Conservation (phyloP, 352 stramenopile genomes). For the Phytophthora syringae region DNA sequence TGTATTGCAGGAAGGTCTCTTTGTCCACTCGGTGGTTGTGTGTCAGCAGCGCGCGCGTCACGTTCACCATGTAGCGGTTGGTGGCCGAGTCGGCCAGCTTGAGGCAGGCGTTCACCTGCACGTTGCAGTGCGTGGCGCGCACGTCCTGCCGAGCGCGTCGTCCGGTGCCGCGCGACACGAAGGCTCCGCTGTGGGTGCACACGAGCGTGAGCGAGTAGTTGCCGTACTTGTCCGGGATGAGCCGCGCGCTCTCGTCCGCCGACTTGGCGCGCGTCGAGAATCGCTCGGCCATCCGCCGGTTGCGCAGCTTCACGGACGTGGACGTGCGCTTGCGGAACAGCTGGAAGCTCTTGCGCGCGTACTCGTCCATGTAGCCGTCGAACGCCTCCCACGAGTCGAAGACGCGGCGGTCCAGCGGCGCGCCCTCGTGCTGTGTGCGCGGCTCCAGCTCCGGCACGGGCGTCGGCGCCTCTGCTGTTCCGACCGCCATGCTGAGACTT, state of each 20-base stretch:
- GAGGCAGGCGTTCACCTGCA: conserved; percentile 45
- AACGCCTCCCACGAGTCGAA: conserved; percentile 46
- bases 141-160: conserved; percentile 39
- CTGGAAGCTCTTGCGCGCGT: conserved; percentile 38
- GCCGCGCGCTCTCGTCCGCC: conserved; percentile 2
- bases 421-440: conserved; percentile 13
- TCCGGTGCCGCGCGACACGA: conserved; percentile 37
- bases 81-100: conserved; percentile 36
- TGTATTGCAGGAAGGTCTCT: conserved; percentile 45
- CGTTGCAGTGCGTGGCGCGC: conserved; percentile 36
- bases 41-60: conserved; percentile 37
- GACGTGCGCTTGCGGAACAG: conserved; percentile 51
- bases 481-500: neutral
- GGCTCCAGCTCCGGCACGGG: neutral
- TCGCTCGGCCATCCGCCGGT: conserved; percentile 33
- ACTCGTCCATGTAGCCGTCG: conserved; percentile 37
- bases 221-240: conserved; percentile 42
- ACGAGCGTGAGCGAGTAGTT: conserved; percentile 50
- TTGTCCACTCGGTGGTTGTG: conserved; percentile 45
- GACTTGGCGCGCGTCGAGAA: conserved; percentile 6
- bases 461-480: neutral
- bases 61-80: conserved; percentile 37
- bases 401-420: conserved; percentile 23
- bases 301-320: conserved; percentile 42
- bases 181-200: conserved; percentile 46